A percentile compares a stretch with the other conserved stretches of the same genome.
These are phyloP conservation scores for Fusarium udum DNA, from an alignment of 2,329 filamentous ascomycete species.

Conservation along the genomic window DNA sequence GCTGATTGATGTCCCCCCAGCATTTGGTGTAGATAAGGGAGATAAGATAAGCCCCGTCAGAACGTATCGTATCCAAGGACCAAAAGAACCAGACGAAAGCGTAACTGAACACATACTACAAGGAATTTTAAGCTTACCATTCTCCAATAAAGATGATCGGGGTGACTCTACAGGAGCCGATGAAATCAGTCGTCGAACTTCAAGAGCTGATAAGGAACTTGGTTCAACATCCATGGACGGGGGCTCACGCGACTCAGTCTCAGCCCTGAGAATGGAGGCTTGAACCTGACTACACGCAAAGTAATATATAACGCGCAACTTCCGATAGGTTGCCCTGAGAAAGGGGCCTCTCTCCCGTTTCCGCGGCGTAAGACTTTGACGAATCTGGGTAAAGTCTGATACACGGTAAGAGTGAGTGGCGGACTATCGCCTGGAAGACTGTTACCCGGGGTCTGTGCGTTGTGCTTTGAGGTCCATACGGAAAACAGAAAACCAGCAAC, in stretches of 20 bases:
- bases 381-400: not conserved
- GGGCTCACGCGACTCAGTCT: not conserved
- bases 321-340: not conserved
- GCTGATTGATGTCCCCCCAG: not conserved
- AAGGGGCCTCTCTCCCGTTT: not conserved
- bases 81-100: not conserved
- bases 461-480: not conserved
- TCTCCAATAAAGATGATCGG: not conserved
- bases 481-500: not conserved
- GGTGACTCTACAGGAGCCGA: accelerated
- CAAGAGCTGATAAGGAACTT: not conserved
- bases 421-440: not conserved
- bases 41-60: not conserved
- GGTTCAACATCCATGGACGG: not conserved
- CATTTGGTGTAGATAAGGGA: not conserved
- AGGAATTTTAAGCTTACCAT: not conserved
- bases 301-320: not conserved
- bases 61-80: too few species aligned
- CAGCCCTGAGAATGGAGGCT: not conserved
- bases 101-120: too few species aligned
- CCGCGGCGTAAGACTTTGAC: not conserved
- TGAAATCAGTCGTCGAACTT: too few species aligned
- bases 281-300: not conserved
- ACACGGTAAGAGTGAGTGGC: not conserved
- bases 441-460: not conserved